These are phyloP conservation scores for Epicoccum nigrum DNA, from an alignment of 2,329 filamentous ascomycete species.

Conservation along the genomic window DNA sequence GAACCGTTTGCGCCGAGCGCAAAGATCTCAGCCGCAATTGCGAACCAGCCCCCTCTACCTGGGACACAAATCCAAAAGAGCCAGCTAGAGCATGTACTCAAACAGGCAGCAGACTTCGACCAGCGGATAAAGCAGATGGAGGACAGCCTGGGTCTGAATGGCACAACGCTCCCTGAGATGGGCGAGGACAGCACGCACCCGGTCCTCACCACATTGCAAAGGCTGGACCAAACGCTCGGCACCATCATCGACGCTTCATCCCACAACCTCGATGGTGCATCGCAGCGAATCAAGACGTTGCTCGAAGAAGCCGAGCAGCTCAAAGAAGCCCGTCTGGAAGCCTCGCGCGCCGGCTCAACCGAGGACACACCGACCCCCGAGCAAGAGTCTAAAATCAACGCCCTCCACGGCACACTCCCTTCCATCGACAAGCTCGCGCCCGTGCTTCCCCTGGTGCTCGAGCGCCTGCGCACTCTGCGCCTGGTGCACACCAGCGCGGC, in stretches of 20 bases:
- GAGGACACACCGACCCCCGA: constrained; percentile 61
- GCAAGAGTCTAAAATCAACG: constrained; percentile 85
- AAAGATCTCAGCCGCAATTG: constrained; percentile 37
- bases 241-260: constrained; percentile 75
- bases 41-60: constrained; percentile 39
- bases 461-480: constrained; percentile 81
- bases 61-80: constrained; percentile 41
- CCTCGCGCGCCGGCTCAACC: constrained; percentile 20
- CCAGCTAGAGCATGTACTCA: constrained; percentile 65
- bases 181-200: constrained; percentile 61
- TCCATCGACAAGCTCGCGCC: constrained; percentile 88
- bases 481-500: constrained; percentile 88
- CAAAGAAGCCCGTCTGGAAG: constrained; percentile 57
- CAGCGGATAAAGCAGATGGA: constrained; percentile 79
- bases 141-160: constrained; percentile 77
- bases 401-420: constrained; percentile 84
- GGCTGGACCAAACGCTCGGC: constrained; percentile 79
- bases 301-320: constrained; percentile 75
- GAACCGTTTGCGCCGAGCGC: constrained; percentile 34
- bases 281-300: constrained; percentile 71
- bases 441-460: constrained; percentile 81
- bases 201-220: constrained; percentile 80
- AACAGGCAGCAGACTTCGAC: constrained; percentile 87
- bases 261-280: constrained; percentile 74
- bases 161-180: constrained; percentile 68